Evolutionary conservation across 768 basidiomycete species (phyloP), one percentile per base, ranked within the genome.

Genomic region (Collybia sp.): DNA sequence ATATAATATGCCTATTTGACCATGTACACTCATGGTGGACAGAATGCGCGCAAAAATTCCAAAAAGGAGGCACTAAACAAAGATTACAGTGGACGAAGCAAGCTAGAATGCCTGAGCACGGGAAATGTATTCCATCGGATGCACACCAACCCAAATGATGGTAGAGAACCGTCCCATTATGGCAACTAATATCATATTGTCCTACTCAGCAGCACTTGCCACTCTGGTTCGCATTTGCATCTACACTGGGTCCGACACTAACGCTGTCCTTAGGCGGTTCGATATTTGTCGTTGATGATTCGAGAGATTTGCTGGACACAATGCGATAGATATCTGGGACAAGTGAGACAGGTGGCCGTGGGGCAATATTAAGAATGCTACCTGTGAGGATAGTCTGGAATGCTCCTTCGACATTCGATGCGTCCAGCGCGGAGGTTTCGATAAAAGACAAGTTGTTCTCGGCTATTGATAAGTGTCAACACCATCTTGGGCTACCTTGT

Each of bases 361-460:
- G 20, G 30, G 10, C 30, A 30, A 30, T 37, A 12, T 8, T 1
- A 40, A 43, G 31, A 32, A 18, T 70, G 81, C 43, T 41, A 92
- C 93, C 93, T 38, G 88, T 84, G 51, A 99, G 77, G 61, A 97
- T 97, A 47, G 83, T 93, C 66, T 98, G 93, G 84, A 99, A 99
- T 42, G 95, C 96, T 47, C 80, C 71, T 70, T 98, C 95, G 68
- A 99, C 94, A 71, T 97, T 96, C 42, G 93, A 94, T 58, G 95
- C 92, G 82, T 99, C 96, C 80, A 98, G 84, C 71, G 95, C 95
- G 60, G 95, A 99, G 50, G 95, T 99, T 76, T 99, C 95, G 54
- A 99, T 95, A 77, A 95, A 95, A 45, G 87, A 90, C 56, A 97
- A 68, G 16, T 83, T 84, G 59, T 94, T 93, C 71, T 95, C 93